Base-by-base conservation (phyloP, 305 asterid genomes). In the Lippia alba region DNA sequence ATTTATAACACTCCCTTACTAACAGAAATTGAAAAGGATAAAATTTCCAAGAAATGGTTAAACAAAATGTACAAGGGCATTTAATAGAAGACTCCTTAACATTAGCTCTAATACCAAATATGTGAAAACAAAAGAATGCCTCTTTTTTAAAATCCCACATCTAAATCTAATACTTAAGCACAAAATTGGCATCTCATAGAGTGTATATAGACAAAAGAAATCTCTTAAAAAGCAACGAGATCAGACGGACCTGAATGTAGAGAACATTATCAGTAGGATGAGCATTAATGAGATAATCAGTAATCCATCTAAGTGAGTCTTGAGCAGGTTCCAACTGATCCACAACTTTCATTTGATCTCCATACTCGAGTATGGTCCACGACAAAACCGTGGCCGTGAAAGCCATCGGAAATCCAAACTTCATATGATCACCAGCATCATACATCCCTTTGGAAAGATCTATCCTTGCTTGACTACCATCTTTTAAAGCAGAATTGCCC, bases 401-500 rank as follows among this genome's bases (percentile, higher is more conserved):
- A 72, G 99, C 97, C 98, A 94, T 79, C 0, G 98, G 99, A 73
- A 94, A 92, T 36, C 91, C 91, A 68, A 94, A 94, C 81, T 94
- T 94, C 96, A 94, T 86, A 78, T 81, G 88, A 78, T 94, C 98
- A 8, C 99, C 98, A 0, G 97, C 99, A 80, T 92, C 98, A 56
- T 81, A 94, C 98, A 94, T 84, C 60, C 99, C 98, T 76, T 85
- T 92, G 4, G 96, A 88, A n/a, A 94, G 98, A 82, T 94, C 99
- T 79, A 94, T 32, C 49, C 71, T 83, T 36, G 80, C 98, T 55
- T 74, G 79, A 56, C 79, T 85, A 49, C 99, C 99, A 67, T 94
- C 99, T 17, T 77, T 46, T 68, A 90, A 71, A 32, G 86, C 97
- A 8, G 99, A 94, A 81, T 90, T 84, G n/a, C 97, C 99, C 64